These are phyloP conservation scores for Phytophthora hibernalis DNA, from an alignment of 352 stramenopile genomes.

Conservation along the genomic window DNA sequence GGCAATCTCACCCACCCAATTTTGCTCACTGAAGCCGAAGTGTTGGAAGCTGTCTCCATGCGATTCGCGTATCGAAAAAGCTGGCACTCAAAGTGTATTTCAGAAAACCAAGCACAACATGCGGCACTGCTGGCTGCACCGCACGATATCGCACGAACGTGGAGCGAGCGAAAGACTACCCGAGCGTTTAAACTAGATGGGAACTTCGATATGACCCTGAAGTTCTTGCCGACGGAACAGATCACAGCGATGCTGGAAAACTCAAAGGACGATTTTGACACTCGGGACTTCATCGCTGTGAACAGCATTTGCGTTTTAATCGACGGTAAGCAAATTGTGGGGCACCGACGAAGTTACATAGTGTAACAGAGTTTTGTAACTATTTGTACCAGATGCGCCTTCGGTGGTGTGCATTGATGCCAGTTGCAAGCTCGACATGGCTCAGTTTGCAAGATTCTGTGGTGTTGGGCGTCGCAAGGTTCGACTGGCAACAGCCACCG, in stretches of 20 bases:
- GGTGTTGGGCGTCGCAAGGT: conserved; percentile 67
- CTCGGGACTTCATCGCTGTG: conserved; percentile 31
- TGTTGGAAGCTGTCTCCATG: conserved; percentile 3
- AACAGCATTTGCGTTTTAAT: conserved; percentile 83
- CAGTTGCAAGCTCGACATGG: conserved; percentile 60
- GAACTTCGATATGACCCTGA: conserved; percentile 27
- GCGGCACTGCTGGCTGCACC: conserved; percentile 34
- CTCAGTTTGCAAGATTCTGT: conserved; percentile 48
- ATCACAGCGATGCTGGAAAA: conserved; percentile 22
- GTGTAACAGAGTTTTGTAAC: conserved; percentile 6
- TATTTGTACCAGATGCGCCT: conserved; percentile 40
- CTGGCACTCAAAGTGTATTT: conserved; percentile 16
- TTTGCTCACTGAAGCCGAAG: conserved; percentile 8
- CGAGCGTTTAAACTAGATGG: neutral
- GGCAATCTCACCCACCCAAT: conserved; percentile 3
- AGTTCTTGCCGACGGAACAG: conserved; percentile 31
- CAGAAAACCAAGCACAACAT: neutral
- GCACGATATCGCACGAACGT: conserved; percentile 39
- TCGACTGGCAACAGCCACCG: conserved; percentile 59
- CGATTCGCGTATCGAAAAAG: conserved; percentile 28
- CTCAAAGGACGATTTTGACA: neutral
- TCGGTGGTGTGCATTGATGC: conserved; percentile 65
- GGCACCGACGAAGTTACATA: neutral
- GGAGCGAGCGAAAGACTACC: conserved; percentile 27
- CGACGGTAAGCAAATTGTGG: conserved; percentile 39